Evolutionary conservation across 768 basidiomycete genomes (phyloP).

Genomic region (Amanita molliuscula): DNA sequence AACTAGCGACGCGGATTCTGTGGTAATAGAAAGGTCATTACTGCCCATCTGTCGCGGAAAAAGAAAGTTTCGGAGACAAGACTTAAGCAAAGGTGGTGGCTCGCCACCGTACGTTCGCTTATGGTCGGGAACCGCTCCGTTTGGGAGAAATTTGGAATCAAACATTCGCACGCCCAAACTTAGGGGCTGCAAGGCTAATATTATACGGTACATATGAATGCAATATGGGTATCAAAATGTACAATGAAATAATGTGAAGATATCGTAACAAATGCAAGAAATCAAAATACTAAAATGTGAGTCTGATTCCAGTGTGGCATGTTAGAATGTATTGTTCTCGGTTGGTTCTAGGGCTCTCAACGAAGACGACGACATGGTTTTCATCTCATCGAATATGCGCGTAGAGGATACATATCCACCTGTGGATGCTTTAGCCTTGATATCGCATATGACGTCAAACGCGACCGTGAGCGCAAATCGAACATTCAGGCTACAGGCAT

Average conservation of each 20-base stretch:
- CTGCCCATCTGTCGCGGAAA: not conserved
- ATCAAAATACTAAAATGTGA: too few species aligned
- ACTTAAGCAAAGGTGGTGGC: not conserved
- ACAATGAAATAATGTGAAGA: too few species aligned
- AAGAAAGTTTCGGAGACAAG: not conserved
- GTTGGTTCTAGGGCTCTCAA: conserved; percentile 15
- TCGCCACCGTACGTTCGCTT: not conserved
- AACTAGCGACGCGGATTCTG: not conserved
- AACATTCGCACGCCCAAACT: conserved; percentile 1
- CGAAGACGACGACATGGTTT: conserved; percentile 19
- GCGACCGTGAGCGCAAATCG: conserved; percentile 46
- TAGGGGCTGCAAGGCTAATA: not conserved
- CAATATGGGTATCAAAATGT: too few species aligned
- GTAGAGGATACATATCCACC: conserved; percentile 22
- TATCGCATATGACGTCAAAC: conserved; percentile 36
- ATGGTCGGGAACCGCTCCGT: not conserved
- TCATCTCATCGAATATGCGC: conserved; percentile 30
- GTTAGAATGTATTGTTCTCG: not conserved
- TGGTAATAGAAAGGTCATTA: not conserved
- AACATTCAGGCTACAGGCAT: conserved; percentile 27
- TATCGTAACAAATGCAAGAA: too few species aligned
- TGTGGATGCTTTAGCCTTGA: conserved; percentile 39
- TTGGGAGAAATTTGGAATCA: not conserved
- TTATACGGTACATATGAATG: not conserved
- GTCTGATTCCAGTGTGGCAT: too few species aligned